Percentiles rank a stretch among this genome's conserved stretches.
These are phyloP conservation scores for Elsinoe australis DNA, from an alignment of 2,329 filamentous ascomycete species.

Conservation along the genomic window DNA sequence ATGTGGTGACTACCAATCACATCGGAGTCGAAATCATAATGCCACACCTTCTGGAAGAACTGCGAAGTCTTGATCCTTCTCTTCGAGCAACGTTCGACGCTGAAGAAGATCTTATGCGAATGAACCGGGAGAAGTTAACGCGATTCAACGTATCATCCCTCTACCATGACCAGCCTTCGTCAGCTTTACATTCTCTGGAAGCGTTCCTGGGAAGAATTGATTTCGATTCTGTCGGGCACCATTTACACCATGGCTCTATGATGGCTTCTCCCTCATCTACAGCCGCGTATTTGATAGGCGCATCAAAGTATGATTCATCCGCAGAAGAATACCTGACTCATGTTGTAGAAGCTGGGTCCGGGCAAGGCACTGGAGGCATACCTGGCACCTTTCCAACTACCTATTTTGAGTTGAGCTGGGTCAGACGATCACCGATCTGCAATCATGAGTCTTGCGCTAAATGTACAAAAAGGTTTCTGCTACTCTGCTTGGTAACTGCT, in stretches of 20 bases:
- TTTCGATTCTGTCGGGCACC: background rate
- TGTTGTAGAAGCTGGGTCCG: background rate
- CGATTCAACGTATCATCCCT: background rate
- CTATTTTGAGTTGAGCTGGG: background rate
- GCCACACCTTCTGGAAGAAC: background rate
- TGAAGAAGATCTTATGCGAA: background rate
- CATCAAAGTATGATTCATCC: background rate
- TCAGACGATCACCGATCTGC: background rate
- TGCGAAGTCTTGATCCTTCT: background rate
- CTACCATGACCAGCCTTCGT: background rate
- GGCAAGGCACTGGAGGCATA: background rate
- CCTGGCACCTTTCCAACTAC: background rate
- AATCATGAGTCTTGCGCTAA: background rate
- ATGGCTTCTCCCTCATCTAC: background rate
- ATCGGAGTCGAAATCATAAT: background rate
- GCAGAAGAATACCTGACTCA: background rate
- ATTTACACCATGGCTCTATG: background rate
- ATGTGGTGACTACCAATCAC: background rate
- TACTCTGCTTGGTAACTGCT: background rate
- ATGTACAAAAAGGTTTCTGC: background rate
- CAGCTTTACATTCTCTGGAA: background rate
- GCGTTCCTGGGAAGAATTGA: background rate
- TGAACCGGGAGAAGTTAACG: background rate
- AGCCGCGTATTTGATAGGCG: background rate
- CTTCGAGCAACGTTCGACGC: background rate